These are phyloP conservation scores for Globisporangium irregulare DNA, from an alignment of 352 stramenopile genomes.

Conservation along the genomic window DNA sequence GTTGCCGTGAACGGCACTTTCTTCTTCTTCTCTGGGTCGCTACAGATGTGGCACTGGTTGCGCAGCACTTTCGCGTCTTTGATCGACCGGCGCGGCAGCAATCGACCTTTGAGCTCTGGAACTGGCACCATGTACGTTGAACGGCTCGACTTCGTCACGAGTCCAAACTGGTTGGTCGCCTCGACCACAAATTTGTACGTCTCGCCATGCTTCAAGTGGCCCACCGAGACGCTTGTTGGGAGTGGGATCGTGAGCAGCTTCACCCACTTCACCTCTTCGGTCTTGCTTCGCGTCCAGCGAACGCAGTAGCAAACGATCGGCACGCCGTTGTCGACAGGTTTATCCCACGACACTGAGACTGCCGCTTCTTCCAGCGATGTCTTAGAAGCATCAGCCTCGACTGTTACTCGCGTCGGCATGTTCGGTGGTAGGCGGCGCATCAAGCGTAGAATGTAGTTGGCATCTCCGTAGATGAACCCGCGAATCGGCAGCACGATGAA, in stretches of 20 bases:
- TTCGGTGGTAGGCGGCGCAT: constrained; percentile 71
- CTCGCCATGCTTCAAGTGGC: constrained; percentile 69
- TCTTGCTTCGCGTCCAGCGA: constrained; percentile 75
- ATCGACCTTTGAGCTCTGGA: constrained; percentile 66
- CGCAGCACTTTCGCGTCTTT: constrained; percentile 39
- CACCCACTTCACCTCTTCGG: constrained; percentile 73
- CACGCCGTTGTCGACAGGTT: constrained; percentile 71
- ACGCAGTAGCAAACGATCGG: constrained; percentile 83
- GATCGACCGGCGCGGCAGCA: constrained; percentile 39
- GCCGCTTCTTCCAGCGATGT: constrained; percentile 52
- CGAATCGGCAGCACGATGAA: constrained; percentile 78
- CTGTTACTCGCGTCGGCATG: constrained; percentile 76
- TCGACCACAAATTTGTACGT: constrained; percentile 87
- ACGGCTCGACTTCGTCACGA: constrained; percentile 69
- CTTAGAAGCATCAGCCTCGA: constrained; percentile 60
- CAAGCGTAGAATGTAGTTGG: constrained; percentile 63
- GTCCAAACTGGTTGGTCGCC: constrained; percentile 75
- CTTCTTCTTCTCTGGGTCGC: constrained; percentile 60
- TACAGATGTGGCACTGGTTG: constrained; percentile 77
- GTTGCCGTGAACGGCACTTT: constrained; percentile 60
- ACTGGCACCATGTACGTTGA: constrained; percentile 86
- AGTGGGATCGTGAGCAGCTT: constrained; percentile 67
- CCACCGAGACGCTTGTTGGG: constrained; percentile 54
- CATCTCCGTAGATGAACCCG: constrained; percentile 81
- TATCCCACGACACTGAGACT: constrained; percentile 75